phyloP scores from a whole-genome alignment of 176 grass and related monocot genomes.

The Oryza glumipatula region DNA sequence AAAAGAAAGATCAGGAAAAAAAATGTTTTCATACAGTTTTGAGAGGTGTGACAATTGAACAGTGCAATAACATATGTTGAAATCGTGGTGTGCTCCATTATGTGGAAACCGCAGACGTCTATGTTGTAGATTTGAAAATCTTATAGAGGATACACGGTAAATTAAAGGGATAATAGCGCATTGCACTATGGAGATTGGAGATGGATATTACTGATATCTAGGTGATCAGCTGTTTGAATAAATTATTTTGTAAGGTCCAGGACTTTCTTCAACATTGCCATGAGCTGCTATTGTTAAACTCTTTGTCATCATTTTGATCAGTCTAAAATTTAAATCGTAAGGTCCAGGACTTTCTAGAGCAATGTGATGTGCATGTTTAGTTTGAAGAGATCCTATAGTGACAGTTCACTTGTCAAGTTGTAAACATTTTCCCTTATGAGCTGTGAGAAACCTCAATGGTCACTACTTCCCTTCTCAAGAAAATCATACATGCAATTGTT shows the following conservation, averaged over 20 bases:
- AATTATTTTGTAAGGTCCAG: no score
- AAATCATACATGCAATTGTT: background rate
- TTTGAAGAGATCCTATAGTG: background rate
- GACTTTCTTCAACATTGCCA: background rate
- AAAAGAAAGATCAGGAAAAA: background rate
- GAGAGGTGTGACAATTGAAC: background rate
- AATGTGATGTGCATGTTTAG: background rate
- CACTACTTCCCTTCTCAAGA: background rate
- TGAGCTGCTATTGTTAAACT: background rate
- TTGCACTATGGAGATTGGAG: background rate
- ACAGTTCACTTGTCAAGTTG: background rate
- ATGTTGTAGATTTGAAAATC: slow-evolving; percentile 10
- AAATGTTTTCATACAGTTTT: background rate
- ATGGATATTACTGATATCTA: slow-evolving; percentile 1
- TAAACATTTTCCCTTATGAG: background rate
- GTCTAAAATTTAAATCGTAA: no score
- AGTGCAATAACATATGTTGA: background rate
- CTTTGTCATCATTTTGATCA: no score
- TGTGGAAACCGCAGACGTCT: background rate
- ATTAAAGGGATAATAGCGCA: slow-evolving; percentile 7
- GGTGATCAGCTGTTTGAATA: background rate
- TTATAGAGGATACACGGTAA: slow-evolving; percentile 21
- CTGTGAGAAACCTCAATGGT: background rate
- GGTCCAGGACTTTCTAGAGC: no score
- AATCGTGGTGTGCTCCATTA: background rate